phyloP scores from a whole-genome alignment of 139 green algal genomes.

The Asterochloris erici region DNA sequence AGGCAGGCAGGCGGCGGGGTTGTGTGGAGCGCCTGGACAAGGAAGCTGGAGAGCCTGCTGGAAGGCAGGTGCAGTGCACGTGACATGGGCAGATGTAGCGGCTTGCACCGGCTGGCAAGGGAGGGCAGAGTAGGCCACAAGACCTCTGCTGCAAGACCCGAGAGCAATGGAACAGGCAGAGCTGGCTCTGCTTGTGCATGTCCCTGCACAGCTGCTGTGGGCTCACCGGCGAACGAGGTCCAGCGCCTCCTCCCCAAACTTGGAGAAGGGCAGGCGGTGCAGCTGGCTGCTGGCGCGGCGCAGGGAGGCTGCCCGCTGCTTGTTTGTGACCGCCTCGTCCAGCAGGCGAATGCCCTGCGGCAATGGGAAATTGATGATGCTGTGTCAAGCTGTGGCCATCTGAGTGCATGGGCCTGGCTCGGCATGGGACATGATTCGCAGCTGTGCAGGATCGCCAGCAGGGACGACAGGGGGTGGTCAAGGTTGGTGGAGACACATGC shows the following conservation, averaged over 20 bases:
- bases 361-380: no score
- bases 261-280: constrained; percentile 16
- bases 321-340: no score
- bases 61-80: not conserved
- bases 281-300: not conserved
- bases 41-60: not conserved
- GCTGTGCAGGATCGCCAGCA: no score
- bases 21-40: not conserved
- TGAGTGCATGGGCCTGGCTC: no score
- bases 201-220: no score
- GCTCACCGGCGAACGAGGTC: constrained; percentile 14
- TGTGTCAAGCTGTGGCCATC: no score
- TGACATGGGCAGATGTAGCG: not conserved
- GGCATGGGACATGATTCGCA: no score
- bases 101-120: not conserved
- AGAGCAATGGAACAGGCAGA: not conserved
- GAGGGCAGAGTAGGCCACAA: not conserved
- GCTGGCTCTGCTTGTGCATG: not conserved
- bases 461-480: no score
- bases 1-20: not conserved
- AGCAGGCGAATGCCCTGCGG: no score
- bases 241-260: constrained; percentile 17
- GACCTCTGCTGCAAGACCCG: not conserved
- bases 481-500: no score
- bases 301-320: no score